A percentile compares a stretch with the other conserved stretches of the same genome.
Conservation (phyloP, 2,329 filamentous ascomycete species). For the Daldinia sp. region DNA sequence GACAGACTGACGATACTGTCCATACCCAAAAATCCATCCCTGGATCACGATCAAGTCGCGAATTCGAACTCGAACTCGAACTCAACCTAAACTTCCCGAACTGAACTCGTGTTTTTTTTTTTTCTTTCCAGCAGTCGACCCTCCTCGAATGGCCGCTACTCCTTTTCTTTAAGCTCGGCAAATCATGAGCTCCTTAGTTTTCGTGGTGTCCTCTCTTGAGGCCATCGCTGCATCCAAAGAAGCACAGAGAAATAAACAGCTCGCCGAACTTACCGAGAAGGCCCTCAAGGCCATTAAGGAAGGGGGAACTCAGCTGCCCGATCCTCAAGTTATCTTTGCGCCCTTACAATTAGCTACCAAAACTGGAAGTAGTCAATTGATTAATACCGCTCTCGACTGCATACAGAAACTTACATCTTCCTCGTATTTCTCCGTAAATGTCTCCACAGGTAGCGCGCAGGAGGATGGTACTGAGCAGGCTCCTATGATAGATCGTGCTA, state of each 20-base stretch:
- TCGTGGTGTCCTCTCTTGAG: conserved; percentile 93
- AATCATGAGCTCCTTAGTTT: conserved; percentile 92
- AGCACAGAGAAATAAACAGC: conserved; percentile 85
- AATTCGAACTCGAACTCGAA: conserved; percentile 13
- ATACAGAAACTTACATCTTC: conserved; percentile 99
- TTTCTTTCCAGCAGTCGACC: conserved; percentile 5
- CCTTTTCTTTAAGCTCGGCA: conserved; percentile 55
- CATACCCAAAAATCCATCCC: conserved; percentile 20
- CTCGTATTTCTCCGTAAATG: conserved; percentile 90
- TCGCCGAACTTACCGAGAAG: conserved; percentile 83
- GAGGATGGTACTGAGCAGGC: conserved; percentile 63
- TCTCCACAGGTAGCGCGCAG: conserved; percentile 58
- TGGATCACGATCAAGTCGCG: conserved; percentile 26
- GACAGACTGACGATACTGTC: conserved; percentile 22
- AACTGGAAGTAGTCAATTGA: conserved; percentile 84
- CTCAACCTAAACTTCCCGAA: conserved; percentile 4
- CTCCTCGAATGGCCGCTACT: conserved; percentile 46
- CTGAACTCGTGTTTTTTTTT: not conserved
- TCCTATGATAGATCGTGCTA: conserved; percentile 94
- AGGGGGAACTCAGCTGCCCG: conserved; percentile 82
- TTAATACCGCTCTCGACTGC: conserved; percentile 92
- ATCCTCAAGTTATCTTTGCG: conserved; percentile 91
- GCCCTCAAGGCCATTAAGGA: conserved; percentile 89
- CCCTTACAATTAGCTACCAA: conserved; percentile 91
- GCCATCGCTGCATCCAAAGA: conserved; percentile 92